These are phyloP conservation scores for Rhodotorula sp. DNA, from an alignment of 1,284 basidiomycete species.

Conservation along the genomic window DNA sequence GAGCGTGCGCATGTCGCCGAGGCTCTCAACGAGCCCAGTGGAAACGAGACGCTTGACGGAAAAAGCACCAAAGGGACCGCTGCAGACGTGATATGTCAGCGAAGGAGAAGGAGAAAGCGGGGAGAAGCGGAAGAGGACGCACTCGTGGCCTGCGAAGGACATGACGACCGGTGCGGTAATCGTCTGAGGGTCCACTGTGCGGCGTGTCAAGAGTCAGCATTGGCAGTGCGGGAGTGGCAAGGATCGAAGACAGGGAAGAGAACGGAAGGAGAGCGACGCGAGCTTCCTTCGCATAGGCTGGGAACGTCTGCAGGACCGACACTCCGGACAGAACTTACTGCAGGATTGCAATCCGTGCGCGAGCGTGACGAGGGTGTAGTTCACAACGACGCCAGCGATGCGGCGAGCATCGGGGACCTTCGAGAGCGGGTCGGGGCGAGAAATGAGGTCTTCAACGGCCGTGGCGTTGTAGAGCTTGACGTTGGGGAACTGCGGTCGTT, in stretches of 20 bases:
- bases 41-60: conserved; percentile 76
- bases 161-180: conserved; percentile 72
- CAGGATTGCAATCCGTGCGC: conserved; percentile 58
- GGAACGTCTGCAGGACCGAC: too few species aligned
- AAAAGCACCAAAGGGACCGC: conserved; percentile 82
- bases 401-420: conserved; percentile 56
- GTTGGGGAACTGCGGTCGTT: conserved; percentile 57
- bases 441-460: conserved; percentile 67
- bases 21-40: conserved; percentile 68
- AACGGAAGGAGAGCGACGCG: neutral
- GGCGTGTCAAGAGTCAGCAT: too few species aligned
- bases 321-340: conserved; percentile 46
- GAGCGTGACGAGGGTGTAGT: conserved; percentile 54
- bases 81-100: conserved; percentile 55
- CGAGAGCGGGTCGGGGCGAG: conserved; percentile 58
- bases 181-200: conserved; percentile 71
- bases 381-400: conserved; percentile 77
- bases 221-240: neutral
- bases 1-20: conserved; percentile 70
- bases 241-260: neutral
- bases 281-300: too few species aligned
- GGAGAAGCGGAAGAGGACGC: neutral
- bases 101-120: conserved; percentile 45
- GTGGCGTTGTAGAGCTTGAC: conserved; percentile 66
- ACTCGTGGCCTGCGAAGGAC: conserved; percentile 45